Evolutionary conservation across 805 yeast species (phyloP).

Genomic region (Kuraishia borneana): DNA sequence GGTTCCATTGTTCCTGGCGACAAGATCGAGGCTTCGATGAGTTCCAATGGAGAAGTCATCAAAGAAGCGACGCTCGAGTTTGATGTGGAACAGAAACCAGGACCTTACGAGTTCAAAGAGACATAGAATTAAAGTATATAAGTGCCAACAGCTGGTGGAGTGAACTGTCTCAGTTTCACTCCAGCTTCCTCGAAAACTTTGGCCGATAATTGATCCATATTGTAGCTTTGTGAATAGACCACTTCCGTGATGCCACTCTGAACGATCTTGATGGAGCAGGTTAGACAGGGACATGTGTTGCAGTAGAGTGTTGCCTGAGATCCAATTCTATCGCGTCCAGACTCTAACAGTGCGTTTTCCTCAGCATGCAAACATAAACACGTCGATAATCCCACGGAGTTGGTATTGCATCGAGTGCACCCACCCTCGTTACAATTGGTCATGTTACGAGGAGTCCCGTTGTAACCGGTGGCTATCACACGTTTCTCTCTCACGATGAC

Average conservation of each 20-base stretch:
- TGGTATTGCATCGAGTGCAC: conserved; percentile 78
- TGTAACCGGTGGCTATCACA: conserved; percentile 93
- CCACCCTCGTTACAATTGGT: conserved; percentile 94
- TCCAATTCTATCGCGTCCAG: conserved; percentile 82
- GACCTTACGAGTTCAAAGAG: conserved; percentile 45
- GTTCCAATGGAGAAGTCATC: conserved; percentile 42
- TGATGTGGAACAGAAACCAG: conserved; percentile 42
- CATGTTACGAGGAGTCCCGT: conserved; percentile 90
- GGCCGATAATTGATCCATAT: conserved; percentile 79
- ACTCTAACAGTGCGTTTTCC: conserved; percentile 89
- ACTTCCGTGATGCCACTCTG: conserved; percentile 89
- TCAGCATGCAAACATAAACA: conserved; percentile 96
- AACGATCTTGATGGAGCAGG: conserved; percentile 91
- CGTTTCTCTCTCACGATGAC: conserved; percentile 80
- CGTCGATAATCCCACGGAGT: conserved; percentile 54
- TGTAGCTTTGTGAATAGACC: conserved; percentile 83
- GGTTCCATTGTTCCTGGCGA: conserved; percentile 79
- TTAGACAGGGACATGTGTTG: conserved; percentile 94
- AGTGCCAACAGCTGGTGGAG: conserved; percentile 22
- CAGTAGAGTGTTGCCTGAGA: conserved; percentile 64
- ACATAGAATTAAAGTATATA: conserved; percentile 12
- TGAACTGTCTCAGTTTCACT: conserved; percentile 54
- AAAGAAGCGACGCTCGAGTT: conserved; percentile 36
- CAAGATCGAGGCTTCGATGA: conserved; percentile 49
- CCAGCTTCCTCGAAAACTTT: conserved; percentile 67